Conservation (phyloP, 768 basidiomycete genomes). For the Leccinum variicolor region DNA sequence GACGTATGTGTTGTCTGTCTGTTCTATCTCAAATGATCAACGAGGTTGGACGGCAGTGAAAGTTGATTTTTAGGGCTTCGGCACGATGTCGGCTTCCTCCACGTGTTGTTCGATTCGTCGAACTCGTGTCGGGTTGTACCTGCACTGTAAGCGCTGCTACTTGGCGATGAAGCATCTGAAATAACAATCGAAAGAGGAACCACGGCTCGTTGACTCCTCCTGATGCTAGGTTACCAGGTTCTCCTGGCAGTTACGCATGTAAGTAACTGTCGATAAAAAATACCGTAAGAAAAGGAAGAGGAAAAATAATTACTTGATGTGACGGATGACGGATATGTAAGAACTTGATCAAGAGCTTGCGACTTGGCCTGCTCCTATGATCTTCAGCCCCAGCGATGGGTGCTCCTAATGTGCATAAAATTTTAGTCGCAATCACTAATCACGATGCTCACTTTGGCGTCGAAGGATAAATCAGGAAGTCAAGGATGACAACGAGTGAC, state of each 20-base stretch:
- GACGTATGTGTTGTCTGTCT: not conserved
- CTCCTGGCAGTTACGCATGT: not conserved
- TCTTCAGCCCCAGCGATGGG: not conserved
- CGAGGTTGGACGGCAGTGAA: not conserved
- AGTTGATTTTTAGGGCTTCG: not conserved
- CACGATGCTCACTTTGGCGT: not conserved
- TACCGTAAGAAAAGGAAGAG: not conserved
- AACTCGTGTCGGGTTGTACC: not conserved
- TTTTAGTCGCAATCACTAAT: not conserved
- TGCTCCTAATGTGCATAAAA: not conserved
- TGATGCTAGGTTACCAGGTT: not conserved
- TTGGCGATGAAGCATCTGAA: not conserved
- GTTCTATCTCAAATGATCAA: not conserved
- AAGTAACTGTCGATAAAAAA: not conserved
- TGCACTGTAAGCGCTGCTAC: not conserved
- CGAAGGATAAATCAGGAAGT: not conserved
- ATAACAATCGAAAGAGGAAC: not conserved
- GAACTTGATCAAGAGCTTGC: not conserved
- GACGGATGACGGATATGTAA: not conserved
- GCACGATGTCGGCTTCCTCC: not conserved
- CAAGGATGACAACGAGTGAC: not conserved
- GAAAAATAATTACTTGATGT: not conserved
- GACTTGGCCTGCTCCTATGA: not conserved
- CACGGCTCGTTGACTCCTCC: not conserved
- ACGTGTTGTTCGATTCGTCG: not conserved